Percentiles rank a stretch among this genome's conserved stretches.
Conservation (phyloP, 352 stramenopile species). For the Pythium biforme region DNA sequence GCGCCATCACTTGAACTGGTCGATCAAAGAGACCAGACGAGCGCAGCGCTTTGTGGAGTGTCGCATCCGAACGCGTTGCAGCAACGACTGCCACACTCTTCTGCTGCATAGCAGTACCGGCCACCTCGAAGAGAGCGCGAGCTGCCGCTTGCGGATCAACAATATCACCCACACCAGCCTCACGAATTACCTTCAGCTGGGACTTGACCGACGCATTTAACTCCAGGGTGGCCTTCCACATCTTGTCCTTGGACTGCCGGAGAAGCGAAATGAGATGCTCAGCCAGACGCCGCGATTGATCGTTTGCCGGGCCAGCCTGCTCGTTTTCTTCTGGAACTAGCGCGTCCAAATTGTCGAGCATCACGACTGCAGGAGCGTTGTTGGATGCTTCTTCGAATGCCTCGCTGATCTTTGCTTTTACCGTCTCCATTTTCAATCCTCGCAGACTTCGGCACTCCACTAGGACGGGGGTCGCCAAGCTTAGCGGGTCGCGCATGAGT, state of each 20-base stretch:
- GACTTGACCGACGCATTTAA: constrained; percentile 53
- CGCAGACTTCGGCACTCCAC: constrained; percentile 73
- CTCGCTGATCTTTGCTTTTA: constrained; percentile 63
- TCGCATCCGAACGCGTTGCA: constrained; percentile 53
- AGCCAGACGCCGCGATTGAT: constrained; percentile 85
- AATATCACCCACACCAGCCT: constrained; percentile 3
- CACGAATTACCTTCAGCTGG: constrained; percentile 12
- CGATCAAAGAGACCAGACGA: constrained; percentile 70
- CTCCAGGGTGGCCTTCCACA: constrained; percentile 60
- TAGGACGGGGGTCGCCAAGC: constrained; percentile 42
- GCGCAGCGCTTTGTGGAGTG: constrained; percentile 63
- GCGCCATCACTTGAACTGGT: constrained; percentile 51
- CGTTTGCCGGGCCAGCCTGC: constrained; percentile 62
- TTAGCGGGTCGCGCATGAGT: constrained; percentile 31
- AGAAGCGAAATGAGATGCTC: constrained; percentile 69
- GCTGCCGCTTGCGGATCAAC: constrained; percentile 23
- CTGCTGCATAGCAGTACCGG: constrained; percentile 54
- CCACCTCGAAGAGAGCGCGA: constrained; percentile 40
- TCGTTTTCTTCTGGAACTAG: constrained; percentile 81
- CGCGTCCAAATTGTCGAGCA: constrained; percentile 85
- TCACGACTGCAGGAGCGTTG: constrained; percentile 58
- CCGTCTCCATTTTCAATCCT: constrained; percentile 85
- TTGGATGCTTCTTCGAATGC: constrained; percentile 48
- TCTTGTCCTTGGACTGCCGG: constrained; percentile 45
- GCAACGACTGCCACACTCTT: constrained; percentile 74